phyloP scores from a whole-genome alignment of 495 filamentous ascomycete genomes.

The Xylaria sp. region DNA sequence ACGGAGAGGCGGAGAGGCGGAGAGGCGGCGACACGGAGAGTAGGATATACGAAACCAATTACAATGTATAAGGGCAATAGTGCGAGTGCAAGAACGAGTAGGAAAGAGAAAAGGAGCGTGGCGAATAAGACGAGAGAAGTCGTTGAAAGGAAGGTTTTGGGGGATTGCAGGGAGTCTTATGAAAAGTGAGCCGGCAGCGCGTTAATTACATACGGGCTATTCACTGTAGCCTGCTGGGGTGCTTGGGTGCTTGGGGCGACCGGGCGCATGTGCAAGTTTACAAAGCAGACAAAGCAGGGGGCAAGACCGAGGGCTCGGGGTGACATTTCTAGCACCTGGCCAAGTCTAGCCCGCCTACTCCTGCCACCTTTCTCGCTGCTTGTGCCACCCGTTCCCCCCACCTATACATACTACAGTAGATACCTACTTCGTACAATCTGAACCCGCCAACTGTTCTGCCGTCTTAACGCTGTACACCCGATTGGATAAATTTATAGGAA shows the following conservation, averaged over 20 bases:
- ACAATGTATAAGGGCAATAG: constrained; percentile 24
- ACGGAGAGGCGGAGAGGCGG: neutral
- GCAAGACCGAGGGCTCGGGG: neutral
- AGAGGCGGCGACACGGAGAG: neutral
- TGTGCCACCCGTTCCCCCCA: no score
- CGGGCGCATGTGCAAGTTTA: neutral
- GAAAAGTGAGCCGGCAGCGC: constrained; percentile 21
- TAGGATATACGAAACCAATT: constrained; percentile 18
- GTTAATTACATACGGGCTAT: constrained; percentile 17
- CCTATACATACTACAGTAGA: no score
- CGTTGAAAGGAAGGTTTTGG: constrained; percentile 20
- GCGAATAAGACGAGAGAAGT: constrained; percentile 26
- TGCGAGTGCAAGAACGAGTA: constrained; percentile 10
- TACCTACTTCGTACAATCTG: no score
- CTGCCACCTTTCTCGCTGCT: no score
- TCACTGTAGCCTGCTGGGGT: neutral
- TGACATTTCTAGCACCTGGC: neutral
- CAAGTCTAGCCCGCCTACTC: no score
- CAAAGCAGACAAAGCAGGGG: neutral
- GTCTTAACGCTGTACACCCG: no score
- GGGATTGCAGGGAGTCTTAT: constrained; percentile 10
- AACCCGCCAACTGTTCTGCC: no score
- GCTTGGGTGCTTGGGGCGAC: neutral
- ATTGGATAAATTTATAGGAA: no score
- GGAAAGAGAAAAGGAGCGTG: constrained; percentile 33